These are phyloP conservation scores for Solanum rostratum DNA, from an alignment of 257 asterid species.

Conservation along the genomic window DNA sequence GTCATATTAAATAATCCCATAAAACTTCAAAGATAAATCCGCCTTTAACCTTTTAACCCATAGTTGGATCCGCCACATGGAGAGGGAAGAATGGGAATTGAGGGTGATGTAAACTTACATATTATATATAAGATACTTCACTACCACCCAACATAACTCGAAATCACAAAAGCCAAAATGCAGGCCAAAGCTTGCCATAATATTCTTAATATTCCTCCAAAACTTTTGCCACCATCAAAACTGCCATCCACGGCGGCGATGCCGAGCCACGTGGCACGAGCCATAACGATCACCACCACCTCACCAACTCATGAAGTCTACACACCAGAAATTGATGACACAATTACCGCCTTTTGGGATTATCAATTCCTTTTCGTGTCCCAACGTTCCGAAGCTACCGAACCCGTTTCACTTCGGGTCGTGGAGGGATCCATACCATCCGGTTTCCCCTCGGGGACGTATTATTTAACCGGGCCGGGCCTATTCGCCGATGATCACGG, in stretches of 20 bases:
- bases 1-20: not conserved
- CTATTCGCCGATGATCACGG: conserved; percentile 88
- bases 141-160: not conserved
- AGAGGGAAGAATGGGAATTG: not conserved
- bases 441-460: conserved; percentile 75
- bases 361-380: conserved; percentile 84
- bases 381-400: conserved; percentile 69
- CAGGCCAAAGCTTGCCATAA: conserved; percentile 53
- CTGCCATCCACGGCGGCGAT: conserved; percentile 20
- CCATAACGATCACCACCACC: conserved; percentile 54
- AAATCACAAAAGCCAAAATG: conserved; percentile 26
- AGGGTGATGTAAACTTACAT: not conserved
- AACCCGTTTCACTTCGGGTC: conserved; percentile 57
- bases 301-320: conserved; percentile 22
- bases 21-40: not conserved
- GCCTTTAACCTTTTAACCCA: too few species aligned
- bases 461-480: conserved; percentile 89
- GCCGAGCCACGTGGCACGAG: conserved; percentile 31
- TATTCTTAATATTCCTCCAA: conserved; percentile 31
- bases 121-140: not conserved
- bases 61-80: not conserved
- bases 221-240: conserved; percentile 28
- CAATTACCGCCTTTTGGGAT: conserved; percentile 71
- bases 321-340: conserved; percentile 34
- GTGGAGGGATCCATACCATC: conserved; percentile 71